Base-by-base conservation (phyloP, 257 asterid species). In the Ligustrum vulgare region DNA sequence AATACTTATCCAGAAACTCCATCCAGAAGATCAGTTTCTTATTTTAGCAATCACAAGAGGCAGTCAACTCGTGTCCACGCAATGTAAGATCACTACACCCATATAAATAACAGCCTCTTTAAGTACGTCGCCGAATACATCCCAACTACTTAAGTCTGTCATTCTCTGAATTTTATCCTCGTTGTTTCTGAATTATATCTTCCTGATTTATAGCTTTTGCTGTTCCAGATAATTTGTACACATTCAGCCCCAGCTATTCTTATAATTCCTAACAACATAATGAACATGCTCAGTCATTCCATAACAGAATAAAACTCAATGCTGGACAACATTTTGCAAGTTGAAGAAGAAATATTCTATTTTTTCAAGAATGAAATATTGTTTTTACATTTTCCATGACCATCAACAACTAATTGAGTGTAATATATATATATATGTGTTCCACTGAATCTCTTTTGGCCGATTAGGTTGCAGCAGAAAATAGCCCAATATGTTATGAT, bases 41-140 rank as follows among this genome's bases (percentile, higher is more conserved):
- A 90, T 92, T 83, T 87, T 90, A 92, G 76, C 97, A 92, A 92
- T 81, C 93, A 90, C 89, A 92, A 79, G 88, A 89, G 78, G 97
- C 95, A 8, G 95, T 92, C 73, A 82, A 83, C 82, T 77, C 69
- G 72, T 85, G 86, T 69, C 82, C 89, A 12, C 93, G 82, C 67
- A 80, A 82, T 73, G 96, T 92, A 91, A 8, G 87, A 47, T 77
- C 56, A 66, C 74, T 70, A 43, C 72, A 0, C 45, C 13, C 13
- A 8, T 39, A 8, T 22, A 3, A 56, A 56, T 20, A 56, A 22
- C 22, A 51, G 22, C 23, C 62, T 51, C 6, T 16, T n/a, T 15
- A 51, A 25, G 6, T 7, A 6, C 2, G 49, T n/a, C 2, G 2
- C 49, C 2, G 8, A 41, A 7, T 10, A 39, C 13, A 16, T 6